phyloP scores from a whole-genome alignment of 768 basidiomycete species.

The Lactarius quietus region DNA sequence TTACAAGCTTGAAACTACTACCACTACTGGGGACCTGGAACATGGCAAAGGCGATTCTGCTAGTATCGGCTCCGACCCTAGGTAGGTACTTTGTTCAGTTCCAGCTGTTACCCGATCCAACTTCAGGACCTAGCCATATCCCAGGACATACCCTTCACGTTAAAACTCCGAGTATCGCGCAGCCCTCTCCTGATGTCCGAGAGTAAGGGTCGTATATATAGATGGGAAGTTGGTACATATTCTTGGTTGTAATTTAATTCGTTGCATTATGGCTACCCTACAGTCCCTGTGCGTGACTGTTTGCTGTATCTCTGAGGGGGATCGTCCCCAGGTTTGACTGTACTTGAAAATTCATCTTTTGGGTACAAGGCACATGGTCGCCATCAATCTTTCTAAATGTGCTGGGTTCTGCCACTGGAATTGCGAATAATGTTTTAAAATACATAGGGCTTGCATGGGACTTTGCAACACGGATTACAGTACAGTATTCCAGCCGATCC shows the following conservation, averaged over 20 bases:
- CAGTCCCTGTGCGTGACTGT: too few relatives aligned
- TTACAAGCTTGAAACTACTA: neutral
- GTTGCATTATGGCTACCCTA: too few relatives aligned
- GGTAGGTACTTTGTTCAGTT: neutral
- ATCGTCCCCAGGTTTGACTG: too few relatives aligned
- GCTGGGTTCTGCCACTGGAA: too few relatives aligned
- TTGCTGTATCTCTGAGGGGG: neutral
- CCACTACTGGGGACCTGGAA: neutral
- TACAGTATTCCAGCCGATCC: too few relatives aligned
- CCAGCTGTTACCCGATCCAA: neutral
- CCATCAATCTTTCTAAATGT: too few relatives aligned
- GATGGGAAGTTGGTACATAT: neutral
- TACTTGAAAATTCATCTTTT: too few relatives aligned
- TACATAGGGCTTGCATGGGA: too few relatives aligned
- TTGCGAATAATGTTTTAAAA: too few relatives aligned
- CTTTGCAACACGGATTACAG: too few relatives aligned
- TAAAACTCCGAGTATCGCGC: neutral
- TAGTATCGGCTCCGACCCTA: neutral
- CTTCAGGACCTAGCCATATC: neutral
- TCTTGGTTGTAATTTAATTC: neutral
- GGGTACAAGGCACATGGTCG: too few relatives aligned
- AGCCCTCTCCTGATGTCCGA: neutral
- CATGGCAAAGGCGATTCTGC: neutral
- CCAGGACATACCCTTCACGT: neutral
- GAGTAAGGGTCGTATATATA: neutral